These are phyloP conservation scores for Diaporthe humulicola DNA, from an alignment of 2,329 filamentous ascomycete genomes.

Conservation along the genomic window DNA sequence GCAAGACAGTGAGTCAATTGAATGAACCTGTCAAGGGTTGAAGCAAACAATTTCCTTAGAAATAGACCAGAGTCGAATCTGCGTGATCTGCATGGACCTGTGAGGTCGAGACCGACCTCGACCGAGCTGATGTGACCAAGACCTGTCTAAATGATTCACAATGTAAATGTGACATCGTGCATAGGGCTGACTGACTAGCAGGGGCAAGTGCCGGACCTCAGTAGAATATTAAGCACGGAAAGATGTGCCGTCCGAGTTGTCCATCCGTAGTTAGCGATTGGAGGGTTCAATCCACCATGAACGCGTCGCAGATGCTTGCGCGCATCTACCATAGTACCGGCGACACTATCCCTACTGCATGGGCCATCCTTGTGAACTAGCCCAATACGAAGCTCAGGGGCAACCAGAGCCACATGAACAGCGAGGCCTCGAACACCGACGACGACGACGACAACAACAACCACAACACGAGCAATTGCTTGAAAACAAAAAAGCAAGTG, in stretches of 20 bases:
- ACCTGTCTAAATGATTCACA: neutral
- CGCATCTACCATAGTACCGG: neutral
- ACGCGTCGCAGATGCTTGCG: neutral
- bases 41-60: no score
- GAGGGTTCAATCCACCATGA: neutral
- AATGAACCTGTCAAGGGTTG: no score
- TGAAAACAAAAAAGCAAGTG: neutral
- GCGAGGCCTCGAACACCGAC: neutral
- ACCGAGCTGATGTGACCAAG: neutral
- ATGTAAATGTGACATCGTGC: constrained; percentile 16
- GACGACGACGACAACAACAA: neutral
- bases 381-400: neutral
- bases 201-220: neutral
- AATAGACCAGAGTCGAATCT: neutral
- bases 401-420: neutral
- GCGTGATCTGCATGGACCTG: neutral
- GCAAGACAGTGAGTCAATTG: neutral
- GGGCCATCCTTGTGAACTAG: neutral
- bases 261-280: neutral
- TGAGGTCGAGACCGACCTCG: neutral
- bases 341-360: neutral
- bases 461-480: neutral
- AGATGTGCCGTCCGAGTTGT: neutral
- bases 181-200: constrained; percentile 17
- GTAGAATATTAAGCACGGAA: neutral